These are phyloP conservation scores for Setaria viridis DNA, from an alignment of 202 grass and related monocot species.

Conservation along the genomic window DNA sequence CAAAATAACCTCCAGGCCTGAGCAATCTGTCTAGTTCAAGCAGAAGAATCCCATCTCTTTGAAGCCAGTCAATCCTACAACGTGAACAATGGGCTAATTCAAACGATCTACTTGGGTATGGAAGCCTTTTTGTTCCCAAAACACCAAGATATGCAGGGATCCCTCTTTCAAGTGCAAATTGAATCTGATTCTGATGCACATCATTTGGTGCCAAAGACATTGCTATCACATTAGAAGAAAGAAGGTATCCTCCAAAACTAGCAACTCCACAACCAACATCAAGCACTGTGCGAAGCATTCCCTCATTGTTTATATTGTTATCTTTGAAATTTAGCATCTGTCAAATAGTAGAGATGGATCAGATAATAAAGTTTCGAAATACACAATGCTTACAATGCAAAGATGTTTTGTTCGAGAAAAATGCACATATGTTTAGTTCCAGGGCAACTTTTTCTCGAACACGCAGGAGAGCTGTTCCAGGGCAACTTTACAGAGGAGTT, in stretches of 20 bases:
- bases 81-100: conserved; percentile 97
- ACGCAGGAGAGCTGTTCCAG: too few species aligned
- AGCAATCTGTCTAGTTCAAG: conserved; percentile 97
- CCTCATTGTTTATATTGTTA: conserved; percentile 88
- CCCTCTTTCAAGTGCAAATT: conserved; percentile 98
- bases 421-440: background rate
- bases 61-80: conserved; percentile 98
- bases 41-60: conserved; percentile 95
- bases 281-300: conserved; percentile 87
- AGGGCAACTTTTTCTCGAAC: background rate
- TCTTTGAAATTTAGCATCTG: conserved; percentile 97
- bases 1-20: conserved; percentile 96
- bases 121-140: conserved; percentile 96
- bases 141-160: conserved; percentile 98
- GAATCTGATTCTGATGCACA: conserved; percentile 99
- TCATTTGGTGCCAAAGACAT: conserved; percentile 99
- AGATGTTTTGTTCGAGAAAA: background rate
- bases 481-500: background rate
- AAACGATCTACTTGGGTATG: conserved; percentile 96
- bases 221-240: conserved; percentile 89
- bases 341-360: conserved; percentile 38
- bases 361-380: conserved; percentile 37
- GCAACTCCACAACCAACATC: conserved; percentile 99
- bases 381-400: conserved; percentile 3
- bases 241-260: conserved; percentile 96